Evolutionary conservation across 164 flowering plant genomes (phyloP), one percentile per base, ranked within the genome.

Genomic region (Kalanchoe fedtschenkoi): DNA sequence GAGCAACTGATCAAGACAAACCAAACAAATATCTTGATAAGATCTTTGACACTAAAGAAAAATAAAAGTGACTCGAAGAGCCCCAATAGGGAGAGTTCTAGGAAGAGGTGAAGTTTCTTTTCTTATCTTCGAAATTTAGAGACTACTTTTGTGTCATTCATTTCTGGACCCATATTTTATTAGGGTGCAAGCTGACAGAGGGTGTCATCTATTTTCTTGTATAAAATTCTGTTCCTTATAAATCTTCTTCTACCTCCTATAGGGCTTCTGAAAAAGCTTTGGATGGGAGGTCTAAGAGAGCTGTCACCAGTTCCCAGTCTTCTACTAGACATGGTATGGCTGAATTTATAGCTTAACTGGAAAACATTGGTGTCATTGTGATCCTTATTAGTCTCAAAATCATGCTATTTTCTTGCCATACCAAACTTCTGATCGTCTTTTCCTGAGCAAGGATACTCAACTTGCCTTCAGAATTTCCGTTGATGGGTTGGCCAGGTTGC

Each of bases 1-100:
- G 80, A 70, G 21, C 98, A 93, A 75, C 43, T 74, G 58, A 86
- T 93, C 68, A 80, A 71, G 76, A 93, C 98, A 41, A 78, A 93
- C 76, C 88, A 81, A 65, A 78, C 72, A 21, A 93, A 93, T 80
- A 93, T 93, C 78, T 62, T 93, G 75, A 89, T 93, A 55, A 83
- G 97, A 71, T 81, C 97, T 58, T 93, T 93, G 38, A 75, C 76
- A 24, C 71, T 86, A 33, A 83, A 80, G 68, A 86, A 83, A 53
- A 83, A 81, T 55, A 84, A 72, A 73, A 73, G 65, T 1, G 56
- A 51, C 32, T 51, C 34, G 17, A 86, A 86, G 74, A 75, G 69
- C 57, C 72, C 61, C 3, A 19, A 5, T 19, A 22, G 41, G 41
- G 61, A 78, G 29, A 70, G 68, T 66, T 70, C 87, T 61, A 87